Percentiles rank a stretch among this genome's conserved stretches.
phyloP scores from a whole-genome alignment of 257 asterid species.

The Leonotis leonurus region DNA sequence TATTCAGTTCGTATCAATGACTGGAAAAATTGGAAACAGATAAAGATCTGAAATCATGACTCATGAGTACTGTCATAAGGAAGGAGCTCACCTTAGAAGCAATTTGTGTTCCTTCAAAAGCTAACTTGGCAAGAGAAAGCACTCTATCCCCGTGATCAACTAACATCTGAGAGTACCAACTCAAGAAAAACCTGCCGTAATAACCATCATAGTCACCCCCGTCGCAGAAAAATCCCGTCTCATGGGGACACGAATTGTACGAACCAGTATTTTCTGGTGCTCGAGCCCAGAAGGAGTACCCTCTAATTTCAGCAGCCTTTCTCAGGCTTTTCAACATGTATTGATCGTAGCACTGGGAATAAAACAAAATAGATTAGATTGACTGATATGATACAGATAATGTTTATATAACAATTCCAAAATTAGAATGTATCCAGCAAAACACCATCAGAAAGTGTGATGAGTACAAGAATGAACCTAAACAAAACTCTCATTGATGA shows the following conservation, averaged over 20 bases:
- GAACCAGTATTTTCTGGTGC: slow-evolving; percentile 59
- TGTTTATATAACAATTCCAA: background rate
- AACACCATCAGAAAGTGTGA: slow-evolving; percentile 10
- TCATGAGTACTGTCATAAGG: no score
- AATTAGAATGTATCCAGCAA: background rate
- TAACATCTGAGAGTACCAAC: slow-evolving; percentile 55
- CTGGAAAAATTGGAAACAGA: background rate
- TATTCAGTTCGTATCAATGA: background rate
- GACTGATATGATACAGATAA: background rate
- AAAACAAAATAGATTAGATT: slow-evolving; percentile 13
- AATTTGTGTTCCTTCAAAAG: slow-evolving; percentile 48
- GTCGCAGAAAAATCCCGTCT: slow-evolving; percentile 59
- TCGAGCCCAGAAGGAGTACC: slow-evolving; percentile 76
- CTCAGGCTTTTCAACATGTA: slow-evolving; percentile 61
- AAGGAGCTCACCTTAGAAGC: slow-evolving; percentile 48
- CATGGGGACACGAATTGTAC: slow-evolving; percentile 59
- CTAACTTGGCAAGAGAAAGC: slow-evolving; percentile 58
- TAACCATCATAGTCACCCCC: slow-evolving; percentile 68
- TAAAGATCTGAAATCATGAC: no score
- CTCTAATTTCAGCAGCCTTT: slow-evolving; percentile 75
- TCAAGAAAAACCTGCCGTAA: slow-evolving; percentile 55
- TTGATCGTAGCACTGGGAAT: slow-evolving; percentile 73
- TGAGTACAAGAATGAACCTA: background rate
- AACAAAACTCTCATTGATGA: no score
- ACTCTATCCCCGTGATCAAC: slow-evolving; percentile 56